Evolutionary conservation across 768 basidiomycete genomes (phyloP).

Genomic region (Phylloporus sp.): DNA sequence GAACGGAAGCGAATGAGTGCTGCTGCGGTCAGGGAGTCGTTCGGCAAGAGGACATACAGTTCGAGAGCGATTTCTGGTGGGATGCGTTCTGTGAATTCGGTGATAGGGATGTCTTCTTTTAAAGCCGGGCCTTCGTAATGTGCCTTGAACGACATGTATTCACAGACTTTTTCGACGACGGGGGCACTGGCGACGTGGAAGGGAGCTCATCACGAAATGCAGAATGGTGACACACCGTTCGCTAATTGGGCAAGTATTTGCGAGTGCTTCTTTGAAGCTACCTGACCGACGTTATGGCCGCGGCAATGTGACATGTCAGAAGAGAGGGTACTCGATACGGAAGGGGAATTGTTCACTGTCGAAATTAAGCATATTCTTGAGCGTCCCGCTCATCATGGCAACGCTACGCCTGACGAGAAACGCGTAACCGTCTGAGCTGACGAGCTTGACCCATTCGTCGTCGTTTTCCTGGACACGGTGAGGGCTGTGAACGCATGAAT

Average conservation of each 20-base stretch:
- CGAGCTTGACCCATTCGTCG: constrained; percentile 70
- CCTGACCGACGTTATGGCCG: constrained; percentile 36
- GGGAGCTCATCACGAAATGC: not conserved
- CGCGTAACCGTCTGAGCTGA: constrained; percentile 73
- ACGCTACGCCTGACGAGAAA: constrained; percentile 75
- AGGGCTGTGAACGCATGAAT: no score
- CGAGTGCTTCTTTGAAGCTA: constrained; percentile 68
- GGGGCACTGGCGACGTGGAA: constrained; percentile 40
- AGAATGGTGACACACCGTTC: constrained; percentile 53
- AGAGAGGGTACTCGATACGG: constrained; percentile 5
- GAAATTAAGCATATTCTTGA: constrained; percentile 74
- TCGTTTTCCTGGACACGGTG: constrained; percentile 21
- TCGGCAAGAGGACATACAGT: constrained; percentile 54
- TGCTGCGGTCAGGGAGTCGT: not conserved
- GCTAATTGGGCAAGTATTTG: constrained; percentile 62
- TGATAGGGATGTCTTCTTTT: constrained; percentile 72
- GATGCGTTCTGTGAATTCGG: constrained; percentile 78
- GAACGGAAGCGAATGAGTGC: constrained; percentile 15
- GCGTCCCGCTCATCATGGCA: constrained; percentile 73
- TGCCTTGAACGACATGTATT: constrained; percentile 84
- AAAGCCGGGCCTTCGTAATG: constrained; percentile 65
- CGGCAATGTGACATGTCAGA: constrained; percentile 8
- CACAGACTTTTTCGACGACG: constrained; percentile 82
- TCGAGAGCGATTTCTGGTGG: constrained; percentile 86
- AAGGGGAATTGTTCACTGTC: constrained; percentile 44